Base-by-base conservation (phyloP, 2,329 filamentous ascomycete genomes). In the Monosporascus sp. region DNA sequence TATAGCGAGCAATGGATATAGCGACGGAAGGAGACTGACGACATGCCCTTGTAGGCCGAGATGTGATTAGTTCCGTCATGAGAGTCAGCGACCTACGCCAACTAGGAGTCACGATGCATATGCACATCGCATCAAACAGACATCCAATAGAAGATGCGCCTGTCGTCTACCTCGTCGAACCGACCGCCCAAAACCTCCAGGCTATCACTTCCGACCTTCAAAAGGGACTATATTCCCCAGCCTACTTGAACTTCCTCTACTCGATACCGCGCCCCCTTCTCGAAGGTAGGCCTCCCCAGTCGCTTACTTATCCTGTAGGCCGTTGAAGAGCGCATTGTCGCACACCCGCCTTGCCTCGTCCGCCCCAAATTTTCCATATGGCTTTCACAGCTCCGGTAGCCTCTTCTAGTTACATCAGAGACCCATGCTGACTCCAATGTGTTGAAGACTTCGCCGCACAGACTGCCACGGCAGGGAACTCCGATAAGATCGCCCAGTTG, bases 111-210 rank as follows among this genome's bases (percentile, higher is more conserved):
- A 97, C 91, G 39, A 94, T 96, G 79, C 90, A 97, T 73, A 84
- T 96, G 90, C 90, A 92, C 69, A 88, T 97, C 67, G 83, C 86
- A 63, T 86, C 88, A 45, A 80, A 85, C 54, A 83, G 94, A 66
- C 90, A 96, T 70, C 85, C 90, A 27, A 99, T 99, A 61, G 92
- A 93, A 53, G 94, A 99, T 71, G 94, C 97, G 9, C 93, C 94
- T 4, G 94, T 94, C 57, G 86, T 99, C 57, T 99, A 99, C 68
- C 81, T 99, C n/a, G 80, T 99, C 64, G 93, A 99, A 65, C 94
- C 94, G 17, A 96, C 84, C 11, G 70, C 83, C 9, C 77, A 85
- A 56, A 97, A 97, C 69, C 79, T 97, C 48, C 80, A 92, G 66
- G 77, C 81, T 46, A 93, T 99, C 55, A 94, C 91, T 14, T 83